Conservation (phyloP, 305 asterid species). For the Fraxinus sp. region DNA sequence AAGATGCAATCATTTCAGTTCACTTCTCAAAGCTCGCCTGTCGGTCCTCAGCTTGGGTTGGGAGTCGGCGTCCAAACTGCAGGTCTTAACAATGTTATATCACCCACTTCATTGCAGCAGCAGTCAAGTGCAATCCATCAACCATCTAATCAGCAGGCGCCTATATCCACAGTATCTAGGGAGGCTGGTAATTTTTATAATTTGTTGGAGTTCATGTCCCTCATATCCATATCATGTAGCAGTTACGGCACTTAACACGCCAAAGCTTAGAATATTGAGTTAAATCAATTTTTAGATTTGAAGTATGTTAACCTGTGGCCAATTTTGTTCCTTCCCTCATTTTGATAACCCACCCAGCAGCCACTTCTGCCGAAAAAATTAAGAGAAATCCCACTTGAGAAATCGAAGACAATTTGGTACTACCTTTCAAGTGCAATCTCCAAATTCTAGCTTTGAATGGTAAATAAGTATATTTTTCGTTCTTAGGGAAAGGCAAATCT, state of each 20-base stretch:
- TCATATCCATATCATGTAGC: background rate
- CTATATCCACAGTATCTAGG: slow-evolving; percentile 48
- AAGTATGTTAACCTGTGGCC: background rate
- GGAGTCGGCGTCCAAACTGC: slow-evolving; percentile 68
- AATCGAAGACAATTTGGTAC: background rate
- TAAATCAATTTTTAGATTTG: slow-evolving; percentile 3
- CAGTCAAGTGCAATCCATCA: slow-evolving; percentile 60
- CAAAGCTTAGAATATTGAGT: slow-evolving; percentile 18
- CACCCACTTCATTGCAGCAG: slow-evolving; percentile 61
- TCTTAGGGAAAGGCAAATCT: background rate
- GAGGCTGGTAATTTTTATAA: slow-evolving; percentile 57
- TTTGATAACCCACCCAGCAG: background rate
- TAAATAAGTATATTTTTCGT: background rate
- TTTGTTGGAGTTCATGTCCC: background rate
- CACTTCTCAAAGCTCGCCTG: slow-evolving; percentile 74
- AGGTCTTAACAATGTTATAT: slow-evolving; percentile 9
- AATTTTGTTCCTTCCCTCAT: background rate
- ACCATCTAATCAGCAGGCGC: slow-evolving; percentile 61
- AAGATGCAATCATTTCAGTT: slow-evolving; percentile 51
- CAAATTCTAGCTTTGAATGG: background rate
- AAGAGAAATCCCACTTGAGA: background rate
- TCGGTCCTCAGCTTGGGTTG: slow-evolving; percentile 71
- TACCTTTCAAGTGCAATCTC: background rate
- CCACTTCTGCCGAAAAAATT: background rate
- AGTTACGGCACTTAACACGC: background rate